Evolutionary conservation across 495 filamentous ascomycete genomes (phyloP).

Genomic region (Podospora anserina): DNA sequence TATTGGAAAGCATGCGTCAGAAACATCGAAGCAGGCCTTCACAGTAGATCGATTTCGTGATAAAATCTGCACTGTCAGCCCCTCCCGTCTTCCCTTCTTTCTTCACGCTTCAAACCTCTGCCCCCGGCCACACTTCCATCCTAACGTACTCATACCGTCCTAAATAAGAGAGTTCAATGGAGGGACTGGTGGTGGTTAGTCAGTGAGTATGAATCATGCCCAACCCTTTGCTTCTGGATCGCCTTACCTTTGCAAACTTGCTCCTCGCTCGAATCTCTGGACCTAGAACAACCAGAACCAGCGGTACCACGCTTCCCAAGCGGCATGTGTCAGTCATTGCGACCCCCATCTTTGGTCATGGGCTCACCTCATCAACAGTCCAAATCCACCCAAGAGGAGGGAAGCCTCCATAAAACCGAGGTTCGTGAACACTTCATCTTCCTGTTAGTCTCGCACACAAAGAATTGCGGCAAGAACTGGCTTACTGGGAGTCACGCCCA

Average conservation of each 20-base stretch:
- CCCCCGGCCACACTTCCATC: too few relatives aligned
- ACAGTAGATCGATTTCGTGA: background rate
- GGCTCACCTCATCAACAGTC: background rate
- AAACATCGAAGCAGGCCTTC: background rate
- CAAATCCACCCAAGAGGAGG: background rate
- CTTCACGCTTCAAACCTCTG: background rate
- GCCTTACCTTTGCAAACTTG: background rate
- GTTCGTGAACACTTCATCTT: background rate
- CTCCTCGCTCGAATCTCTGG: background rate
- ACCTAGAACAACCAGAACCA: background rate
- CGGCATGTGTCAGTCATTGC: background rate
- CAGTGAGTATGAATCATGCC: background rate
- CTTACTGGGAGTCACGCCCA: background rate
- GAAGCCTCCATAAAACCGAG: background rate
- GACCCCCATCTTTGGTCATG: background rate
- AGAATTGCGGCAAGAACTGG: background rate
- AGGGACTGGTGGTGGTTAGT: background rate
- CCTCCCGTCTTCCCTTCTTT: background rate
- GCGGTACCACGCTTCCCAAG: background rate
- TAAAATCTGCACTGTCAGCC: background rate
- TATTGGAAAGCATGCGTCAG: background rate
- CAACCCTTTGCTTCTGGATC: background rate
- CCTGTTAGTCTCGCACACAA: background rate
- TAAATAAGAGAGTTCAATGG: background rate
- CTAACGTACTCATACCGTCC: background rate